Base-by-base conservation (phyloP, 495 filamentous ascomycete genomes). In the Penicillium arizonense region DNA sequence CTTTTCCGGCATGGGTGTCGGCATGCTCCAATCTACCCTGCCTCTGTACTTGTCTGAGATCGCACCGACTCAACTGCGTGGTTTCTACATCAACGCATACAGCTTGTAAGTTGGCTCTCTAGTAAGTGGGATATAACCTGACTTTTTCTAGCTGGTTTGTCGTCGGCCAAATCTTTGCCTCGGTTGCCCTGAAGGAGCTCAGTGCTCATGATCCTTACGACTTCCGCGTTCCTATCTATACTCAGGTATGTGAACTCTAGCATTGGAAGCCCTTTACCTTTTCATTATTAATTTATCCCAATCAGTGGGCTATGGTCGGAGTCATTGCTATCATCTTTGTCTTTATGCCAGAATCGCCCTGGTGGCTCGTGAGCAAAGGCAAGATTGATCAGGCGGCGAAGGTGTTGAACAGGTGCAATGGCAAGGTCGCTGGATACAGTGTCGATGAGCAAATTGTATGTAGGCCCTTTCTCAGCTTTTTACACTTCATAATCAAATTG, bases 31-130 rank as follows among this genome's bases (percentile, higher is more conserved):
- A 41, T 69, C 67, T 3, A 75, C 72, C 0, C 50, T 75, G 57
- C 72, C 72, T n/a, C 55, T 73, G 0, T 75, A 75, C 44, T 23
- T 75, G 16, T 70, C 69, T 6, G 72, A 75, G 36, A 61, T 73
- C 9, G 67, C 72, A 1, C 72, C 72, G 1, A 72, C 69, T 4
- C 69, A 70, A 35, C 46, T 73, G 13, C 61, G 65, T 38, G 72
- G 72, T 20, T 68, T 71, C 39, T 64, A 69, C 28, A 69, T 75
- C 55, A 74, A 71, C 40, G 69, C 67, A 7, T 75, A 75, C 43
- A 69, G 59, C 35, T 68, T 75, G 61, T 71, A 23, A 52, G 63
- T 58, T 11, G 3, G 4, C 7, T 2, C 35, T 2, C n/a, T 16
- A 7, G 3, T 3, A 4, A 9, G 24, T 33, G 12, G 43, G n/a